Evolutionary conservation across 2,329 filamentous ascomycete genomes (phyloP).

Genomic region (Harringtonia aguacate): DNA sequence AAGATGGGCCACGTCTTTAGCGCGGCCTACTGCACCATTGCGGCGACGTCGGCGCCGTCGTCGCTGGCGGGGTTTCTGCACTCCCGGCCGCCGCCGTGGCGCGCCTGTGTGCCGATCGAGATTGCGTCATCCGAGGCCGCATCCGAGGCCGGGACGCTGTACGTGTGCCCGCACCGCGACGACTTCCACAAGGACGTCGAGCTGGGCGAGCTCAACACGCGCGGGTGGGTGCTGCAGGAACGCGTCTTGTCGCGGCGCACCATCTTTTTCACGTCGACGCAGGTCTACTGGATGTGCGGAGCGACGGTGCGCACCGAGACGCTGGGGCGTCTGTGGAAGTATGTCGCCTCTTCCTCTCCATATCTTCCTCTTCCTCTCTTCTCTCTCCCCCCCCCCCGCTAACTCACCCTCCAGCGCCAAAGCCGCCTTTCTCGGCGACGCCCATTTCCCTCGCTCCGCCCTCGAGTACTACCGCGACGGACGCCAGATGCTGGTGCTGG

Average conservation of each 20-base stretch:
- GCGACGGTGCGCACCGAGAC: slow-evolving; percentile 23
- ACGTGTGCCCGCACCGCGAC: slow-evolving; percentile 20
- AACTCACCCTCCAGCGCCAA: slow-evolving; percentile 1
- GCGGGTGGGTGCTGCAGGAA: slow-evolving; percentile 31
- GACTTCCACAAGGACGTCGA: slow-evolving; percentile 22
- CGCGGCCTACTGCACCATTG: slow-evolving; percentile 16
- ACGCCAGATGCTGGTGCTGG: slow-evolving; percentile 12
- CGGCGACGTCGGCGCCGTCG: slow-evolving; percentile 10
- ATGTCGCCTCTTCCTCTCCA: slow-evolving; percentile 5
- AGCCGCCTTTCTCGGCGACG: slow-evolving; percentile 16
- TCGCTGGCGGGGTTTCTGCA: slow-evolving; percentile 15
- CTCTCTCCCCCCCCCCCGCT: background rate
- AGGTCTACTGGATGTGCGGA: slow-evolving; percentile 29
- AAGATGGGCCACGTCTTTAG: slow-evolving; percentile 19
- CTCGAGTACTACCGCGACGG: slow-evolving; percentile 5
- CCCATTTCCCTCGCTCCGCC: slow-evolving; percentile 15
- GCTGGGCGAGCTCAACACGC: slow-evolving; percentile 17
- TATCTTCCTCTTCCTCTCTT: background rate
- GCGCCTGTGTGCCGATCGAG: background rate
- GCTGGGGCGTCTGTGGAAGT: slow-evolving; percentile 22
- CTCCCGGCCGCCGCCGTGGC: background rate
- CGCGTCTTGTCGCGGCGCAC: slow-evolving; percentile 23
- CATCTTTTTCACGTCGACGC: slow-evolving; percentile 23
- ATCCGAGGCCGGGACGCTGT: slow-evolving; percentile 8
- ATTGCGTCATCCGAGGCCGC: no score